Evolutionary conservation across 2,329 filamentous ascomycete species (phyloP), one percentile per base, ranked within the genome.

Genomic region (Dissoconium aciculare): DNA sequence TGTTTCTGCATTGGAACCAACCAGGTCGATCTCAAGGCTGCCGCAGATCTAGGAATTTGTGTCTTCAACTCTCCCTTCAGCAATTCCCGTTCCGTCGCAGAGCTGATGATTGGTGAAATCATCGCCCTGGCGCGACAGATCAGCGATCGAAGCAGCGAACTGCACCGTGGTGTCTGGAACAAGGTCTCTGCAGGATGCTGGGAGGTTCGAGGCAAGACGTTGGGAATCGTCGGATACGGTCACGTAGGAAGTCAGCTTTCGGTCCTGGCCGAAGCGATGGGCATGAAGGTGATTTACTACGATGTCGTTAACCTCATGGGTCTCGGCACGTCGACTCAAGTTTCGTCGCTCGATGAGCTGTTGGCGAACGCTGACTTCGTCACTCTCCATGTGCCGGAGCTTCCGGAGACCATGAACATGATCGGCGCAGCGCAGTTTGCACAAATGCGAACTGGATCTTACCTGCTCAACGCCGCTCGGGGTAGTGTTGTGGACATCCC

Each of bases 1-100:
- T 98, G 89, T 64, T 98, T 98, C 69, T 98, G 89, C 58, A 98
- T 98, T 49, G 89, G 89, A 43, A 98, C 89, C 34, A 95, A 92
- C 62, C 84, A 92, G 57, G 84, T 93, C 42, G 78, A 92, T 54
- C 72, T 92, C 37, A 70, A 82, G 38, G 87, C 74, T 52, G 83
- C 84, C 16, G 83, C 83, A 28, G 67, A 69, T 44, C 73, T 80
- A 52, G 84, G 89, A 43, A 93, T 95, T 54, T 84, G 85, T 19
- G 89, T 98, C 41, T 98, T 98, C 73, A 98, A 98, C 63, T 95
- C 89, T 27, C 89, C 89, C 2, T 98, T 98, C 60, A 85, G 81
- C 61, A 98, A 98, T 62, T 95, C 87, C 5, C 78, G 89, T 55
- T 92, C 82, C 54, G 89, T 98, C 30, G 89, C 89, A 34, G 89